phyloP scores from a whole-genome alignment of 768 basidiomycete species.

The Lactarius hatsudake region DNA sequence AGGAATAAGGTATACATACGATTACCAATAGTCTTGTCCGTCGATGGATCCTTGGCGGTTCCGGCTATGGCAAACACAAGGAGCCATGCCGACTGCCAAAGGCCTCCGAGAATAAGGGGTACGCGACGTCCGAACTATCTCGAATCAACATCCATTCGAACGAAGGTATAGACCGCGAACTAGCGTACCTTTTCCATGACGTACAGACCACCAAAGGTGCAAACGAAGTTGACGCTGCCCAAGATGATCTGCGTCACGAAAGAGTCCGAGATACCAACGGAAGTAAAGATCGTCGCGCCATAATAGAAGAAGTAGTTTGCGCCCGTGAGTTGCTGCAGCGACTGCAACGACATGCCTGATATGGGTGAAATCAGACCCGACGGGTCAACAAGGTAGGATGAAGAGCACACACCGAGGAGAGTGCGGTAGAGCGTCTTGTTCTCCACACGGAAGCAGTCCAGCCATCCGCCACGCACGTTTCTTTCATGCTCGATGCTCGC shows the following conservation, averaged over 20 bases:
- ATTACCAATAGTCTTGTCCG: conserved; percentile 50
- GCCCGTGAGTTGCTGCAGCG: conserved; percentile 69
- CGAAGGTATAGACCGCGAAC: background rate
- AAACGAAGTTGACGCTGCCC: conserved; percentile 68
- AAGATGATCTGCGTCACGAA: conserved; percentile 75
- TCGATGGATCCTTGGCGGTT: conserved; percentile 54
- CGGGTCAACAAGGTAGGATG: conserved; percentile 1
- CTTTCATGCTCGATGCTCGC: conserved; percentile 50
- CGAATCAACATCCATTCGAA: background rate
- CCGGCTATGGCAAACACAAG: conserved; percentile 74
- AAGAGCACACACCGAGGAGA: conserved; percentile 40
- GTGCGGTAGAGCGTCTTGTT: conserved; percentile 66
- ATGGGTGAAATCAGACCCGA: background rate
- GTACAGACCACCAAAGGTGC: conserved; percentile 71
- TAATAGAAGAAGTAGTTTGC: conserved; percentile 70
- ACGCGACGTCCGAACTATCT: conserved; percentile 57
- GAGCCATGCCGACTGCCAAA: conserved; percentile 70
- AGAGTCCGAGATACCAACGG: conserved; percentile 64
- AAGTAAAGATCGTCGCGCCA: conserved; percentile 60
- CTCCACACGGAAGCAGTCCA: conserved; percentile 58
- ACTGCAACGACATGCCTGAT: conserved; percentile 59
- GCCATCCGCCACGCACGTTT: conserved; percentile 51
- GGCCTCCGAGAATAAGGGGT: conserved; percentile 64
- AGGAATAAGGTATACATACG: conserved; percentile 35
- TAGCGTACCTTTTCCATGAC: conserved; percentile 59